phyloP scores from a whole-genome alignment of 164 flowering plant genomes.

The Nymphaea thermarum region DNA sequence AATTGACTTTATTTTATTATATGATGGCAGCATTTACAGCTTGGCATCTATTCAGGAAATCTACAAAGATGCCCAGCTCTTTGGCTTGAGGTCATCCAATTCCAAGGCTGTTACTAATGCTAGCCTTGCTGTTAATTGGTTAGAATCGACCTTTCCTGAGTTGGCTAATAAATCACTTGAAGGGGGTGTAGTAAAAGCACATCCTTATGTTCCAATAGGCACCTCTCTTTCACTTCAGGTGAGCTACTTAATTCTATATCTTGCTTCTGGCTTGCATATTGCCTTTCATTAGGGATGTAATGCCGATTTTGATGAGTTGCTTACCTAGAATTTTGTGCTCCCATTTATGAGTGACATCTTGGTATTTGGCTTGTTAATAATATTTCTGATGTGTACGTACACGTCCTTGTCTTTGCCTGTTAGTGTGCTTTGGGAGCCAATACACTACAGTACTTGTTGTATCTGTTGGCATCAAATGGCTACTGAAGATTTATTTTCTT shows the following conservation, averaged over 20 bases:
- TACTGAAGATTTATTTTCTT: no score
- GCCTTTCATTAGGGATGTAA: no score
- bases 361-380: no score
- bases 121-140: constrained; percentile 79
- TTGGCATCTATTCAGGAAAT: constrained; percentile 68
- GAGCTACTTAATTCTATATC: not conserved
- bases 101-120: constrained; percentile 55
- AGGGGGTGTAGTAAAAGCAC: constrained; percentile 41
- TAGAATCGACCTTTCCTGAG: constrained; percentile 88
- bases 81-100: constrained; percentile 57
- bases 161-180: constrained; percentile 25
- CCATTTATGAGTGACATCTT: no score
- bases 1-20: constrained; percentile 2
- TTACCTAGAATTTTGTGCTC: no score
- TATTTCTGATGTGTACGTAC: no score
- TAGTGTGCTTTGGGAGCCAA: no score
- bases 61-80: constrained; percentile 63
- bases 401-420: no score
- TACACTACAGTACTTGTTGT: no score
- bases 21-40: constrained; percentile 46
- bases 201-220: constrained; percentile 59
- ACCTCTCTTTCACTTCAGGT: constrained; percentile 82
- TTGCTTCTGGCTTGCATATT: not conserved
- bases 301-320: no score
- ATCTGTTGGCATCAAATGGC: no score